Evolutionary conservation across 257 asterid genomes (phyloP).

Genomic region (Capsicum pubescens): DNA sequence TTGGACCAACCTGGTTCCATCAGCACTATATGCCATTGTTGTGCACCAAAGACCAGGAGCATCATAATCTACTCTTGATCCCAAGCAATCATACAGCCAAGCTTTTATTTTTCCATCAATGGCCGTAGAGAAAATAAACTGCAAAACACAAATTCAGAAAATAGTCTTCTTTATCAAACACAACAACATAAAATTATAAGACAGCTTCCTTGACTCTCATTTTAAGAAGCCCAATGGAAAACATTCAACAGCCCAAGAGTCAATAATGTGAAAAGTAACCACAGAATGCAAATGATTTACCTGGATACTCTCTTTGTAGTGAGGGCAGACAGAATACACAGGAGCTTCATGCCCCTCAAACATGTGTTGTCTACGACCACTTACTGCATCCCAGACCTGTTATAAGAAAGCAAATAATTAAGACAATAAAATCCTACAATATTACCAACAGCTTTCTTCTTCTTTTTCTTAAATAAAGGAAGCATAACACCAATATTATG

Average conservation of each 20-base stretch:
- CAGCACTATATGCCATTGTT: conserved; percentile 96
- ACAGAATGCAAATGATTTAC: conserved; percentile 36
- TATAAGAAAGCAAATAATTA: conserved; percentile 31
- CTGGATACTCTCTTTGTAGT: conserved; percentile 88
- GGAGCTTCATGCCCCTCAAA: conserved; percentile 97
- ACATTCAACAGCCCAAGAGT: conserved; percentile 29
- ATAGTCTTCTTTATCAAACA: not conserved
- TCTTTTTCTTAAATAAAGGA: not conserved
- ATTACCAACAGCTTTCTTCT: not conserved
- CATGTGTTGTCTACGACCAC: conserved; percentile 71
- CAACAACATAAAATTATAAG: not conserved
- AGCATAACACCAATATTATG: not conserved
- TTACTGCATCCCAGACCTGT: conserved; percentile 93
- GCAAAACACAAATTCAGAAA: conserved; percentile 35
- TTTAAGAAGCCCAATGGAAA: conserved; percentile 7
- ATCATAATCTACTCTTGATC: conserved; percentile 97
- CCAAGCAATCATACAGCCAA: conserved; percentile 94
- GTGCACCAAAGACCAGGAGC: conserved; percentile 99
- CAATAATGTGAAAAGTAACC: not conserved
- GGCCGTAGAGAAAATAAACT: conserved; percentile 98
- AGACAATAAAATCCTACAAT: conserved; percentile 12
- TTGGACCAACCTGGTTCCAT: conserved; percentile 80
- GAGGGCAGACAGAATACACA: conserved; percentile 94
- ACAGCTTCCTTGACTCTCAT: not conserved
- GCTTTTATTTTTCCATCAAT: conserved; percentile 97